Evolutionary conservation across 176 grass and related monocot species (phyloP), one percentile per base, ranked within the genome.

Genomic region (Lolium perenne): DNA sequence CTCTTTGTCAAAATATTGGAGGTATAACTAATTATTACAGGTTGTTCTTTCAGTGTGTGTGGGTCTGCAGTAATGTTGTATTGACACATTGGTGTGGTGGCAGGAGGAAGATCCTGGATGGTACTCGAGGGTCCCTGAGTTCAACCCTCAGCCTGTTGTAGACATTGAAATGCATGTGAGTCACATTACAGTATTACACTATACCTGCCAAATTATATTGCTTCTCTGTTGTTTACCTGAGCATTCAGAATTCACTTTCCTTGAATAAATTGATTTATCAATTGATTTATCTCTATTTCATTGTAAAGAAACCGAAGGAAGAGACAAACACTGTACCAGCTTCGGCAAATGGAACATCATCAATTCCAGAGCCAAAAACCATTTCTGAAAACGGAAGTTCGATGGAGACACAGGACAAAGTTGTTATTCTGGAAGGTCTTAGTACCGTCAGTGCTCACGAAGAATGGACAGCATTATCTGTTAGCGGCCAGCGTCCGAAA

Each of bases 71-170:
- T 65, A 68, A 7, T 40, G 70, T 78, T 83, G 64, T 74, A 77
- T 26, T 56, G 48, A 23, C 80, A 54, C 75, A 68, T 82, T 83
- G 54, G 2, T 78, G 18, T 60, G 22, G 53, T 88, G 60, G 45
- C 83, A 99, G 97, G 94, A 99, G 84, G 97, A 99, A 94, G 97
- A 94, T 99, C 92, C 97, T 86, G 94, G 92, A 71, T 99, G 97
- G 97, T 99, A 91, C 80, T 94, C 94, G 67, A 94, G 84, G 69
- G 87, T 97, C 76, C 82, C 88, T 50, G 94, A 91, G 83, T 91
- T 87, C 82, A 91, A 85, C 67, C 78, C 84, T 63, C 82, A 91
- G 76, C 88, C 94, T 93, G 80, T 88, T 83, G 85, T 97, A 83
- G 97, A 99, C 85, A 93, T 97, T 84, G 89, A 87, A 90, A 93